Percentiles rank a stretch among this genome's conserved stretches.
Evolutionary conservation across 805 yeast species (phyloP).

Genomic region (Schizosaccharomyces lindneri): DNA sequence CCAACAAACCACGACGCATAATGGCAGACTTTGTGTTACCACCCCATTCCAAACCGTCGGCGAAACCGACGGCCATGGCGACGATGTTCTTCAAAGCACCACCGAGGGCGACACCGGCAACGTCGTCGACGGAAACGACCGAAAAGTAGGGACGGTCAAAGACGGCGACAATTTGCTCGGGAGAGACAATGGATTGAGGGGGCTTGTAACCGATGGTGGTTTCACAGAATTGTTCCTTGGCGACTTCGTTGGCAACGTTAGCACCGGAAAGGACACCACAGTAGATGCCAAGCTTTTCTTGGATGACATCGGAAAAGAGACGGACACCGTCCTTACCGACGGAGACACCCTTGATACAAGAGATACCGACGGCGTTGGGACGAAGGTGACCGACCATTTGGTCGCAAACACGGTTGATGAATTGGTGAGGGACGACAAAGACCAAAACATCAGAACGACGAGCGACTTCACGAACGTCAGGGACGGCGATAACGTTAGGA

Average conservation of each 20-base stretch:
- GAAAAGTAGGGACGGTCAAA: slow-evolving; percentile 98
- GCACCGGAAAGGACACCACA: slow-evolving; percentile 97
- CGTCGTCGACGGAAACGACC: slow-evolving; percentile 75
- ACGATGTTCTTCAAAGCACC: slow-evolving; percentile 94
- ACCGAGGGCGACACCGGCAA: slow-evolving; percentile 85
- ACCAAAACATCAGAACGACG: slow-evolving; percentile 63
- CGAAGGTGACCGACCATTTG: slow-evolving; percentile 21
- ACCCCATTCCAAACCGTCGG: slow-evolving; percentile 96
- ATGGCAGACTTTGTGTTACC: slow-evolving; percentile 95
- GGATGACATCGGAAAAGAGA: slow-evolving; percentile 53
- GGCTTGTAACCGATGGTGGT: slow-evolving; percentile 88
- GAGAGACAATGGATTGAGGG: neutral
- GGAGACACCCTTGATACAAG: slow-evolving; percentile 88
- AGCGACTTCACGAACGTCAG: slow-evolving; percentile 54
- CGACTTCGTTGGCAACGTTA: slow-evolving; percentile 90
- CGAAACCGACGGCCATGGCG: slow-evolving; percentile 91
- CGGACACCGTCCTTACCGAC: slow-evolving; percentile 68
- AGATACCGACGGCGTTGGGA: slow-evolving; percentile 61
- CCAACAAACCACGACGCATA: slow-evolving; percentile 75
- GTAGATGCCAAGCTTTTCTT: slow-evolving; percentile 56
- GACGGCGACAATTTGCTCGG: slow-evolving; percentile 25
- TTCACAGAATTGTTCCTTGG: slow-evolving; percentile 86
- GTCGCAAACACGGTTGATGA: slow-evolving; percentile 48
- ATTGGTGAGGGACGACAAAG: slow-evolving; percentile 95
- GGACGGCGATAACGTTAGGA: slow-evolving; percentile 63